Evolutionary conservation across 176 grass and related monocot species (phyloP).

Genomic region (Cenchrus americanus): DNA sequence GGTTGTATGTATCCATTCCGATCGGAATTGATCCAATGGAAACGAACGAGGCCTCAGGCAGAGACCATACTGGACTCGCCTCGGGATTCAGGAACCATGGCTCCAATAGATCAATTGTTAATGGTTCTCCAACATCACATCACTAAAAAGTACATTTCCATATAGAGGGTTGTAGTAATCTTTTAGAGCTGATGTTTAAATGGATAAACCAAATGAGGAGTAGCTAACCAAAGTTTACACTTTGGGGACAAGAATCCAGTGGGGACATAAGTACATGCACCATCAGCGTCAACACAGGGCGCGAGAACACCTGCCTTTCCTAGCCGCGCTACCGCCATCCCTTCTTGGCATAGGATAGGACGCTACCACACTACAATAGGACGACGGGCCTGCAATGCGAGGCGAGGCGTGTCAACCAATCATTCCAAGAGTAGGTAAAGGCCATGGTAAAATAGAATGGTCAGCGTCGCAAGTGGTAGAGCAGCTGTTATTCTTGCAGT

Average conservation of each 20-base stretch:
- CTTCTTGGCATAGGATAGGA: constrained; percentile 21
- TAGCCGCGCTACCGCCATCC: constrained; percentile 50
- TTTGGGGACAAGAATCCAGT: too few relatives aligned
- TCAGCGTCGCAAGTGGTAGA: constrained; percentile 6
- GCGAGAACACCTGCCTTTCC: constrained; percentile 34
- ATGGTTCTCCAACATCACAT: neutral
- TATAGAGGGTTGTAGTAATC: too few relatives aligned
- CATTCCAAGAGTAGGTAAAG: constrained; percentile 24
- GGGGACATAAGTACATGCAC: neutral
- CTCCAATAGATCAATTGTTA: neutral
- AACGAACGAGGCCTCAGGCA: too few relatives aligned
- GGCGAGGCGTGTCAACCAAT: constrained; percentile 16
- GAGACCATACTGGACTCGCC: neutral
- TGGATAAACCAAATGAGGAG: neutral
- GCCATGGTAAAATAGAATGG: constrained; percentile 16
- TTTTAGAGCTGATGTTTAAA: neutral
- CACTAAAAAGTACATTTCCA: neutral
- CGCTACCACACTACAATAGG: constrained; percentile 15
- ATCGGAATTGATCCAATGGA: too few relatives aligned
- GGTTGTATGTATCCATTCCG: too few relatives aligned
- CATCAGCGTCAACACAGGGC: constrained; percentile 10
- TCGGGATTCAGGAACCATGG: neutral
- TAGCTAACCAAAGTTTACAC: neutral
- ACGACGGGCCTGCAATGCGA: constrained; percentile 29
- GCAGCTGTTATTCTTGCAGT: constrained; percentile 14